A percentile compares a stretch with the other conserved stretches of the same genome.
Evolutionary conservation across 2,329 filamentous ascomycete species (phyloP).

Genomic region (Neonectria ditissima): DNA sequence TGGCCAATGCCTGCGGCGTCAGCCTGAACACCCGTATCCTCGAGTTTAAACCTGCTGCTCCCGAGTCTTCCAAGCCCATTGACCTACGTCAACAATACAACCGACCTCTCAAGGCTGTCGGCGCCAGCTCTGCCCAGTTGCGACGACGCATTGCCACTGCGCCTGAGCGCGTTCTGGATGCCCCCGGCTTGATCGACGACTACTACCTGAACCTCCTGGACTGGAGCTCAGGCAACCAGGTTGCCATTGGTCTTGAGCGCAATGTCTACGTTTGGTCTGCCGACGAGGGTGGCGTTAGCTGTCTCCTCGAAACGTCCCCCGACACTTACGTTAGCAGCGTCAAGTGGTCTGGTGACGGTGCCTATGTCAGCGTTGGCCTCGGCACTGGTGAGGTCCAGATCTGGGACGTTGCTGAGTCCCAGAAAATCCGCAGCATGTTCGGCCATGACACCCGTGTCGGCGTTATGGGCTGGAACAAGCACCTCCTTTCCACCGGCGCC

Average conservation of each 20-base stretch:
- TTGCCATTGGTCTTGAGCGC: conserved; percentile 96
- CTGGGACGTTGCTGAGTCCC: conserved; percentile 96
- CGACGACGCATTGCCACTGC: conserved; percentile 93
- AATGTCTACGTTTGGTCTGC: conserved; percentile 99
- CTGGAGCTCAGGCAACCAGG: conserved; percentile 98
- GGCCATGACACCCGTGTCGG: conserved; percentile 96
- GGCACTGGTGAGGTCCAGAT: conserved; percentile 98
- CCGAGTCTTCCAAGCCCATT: conserved; percentile 97
- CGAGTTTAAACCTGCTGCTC: conserved; percentile 97
- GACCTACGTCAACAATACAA: conserved; percentile 98
- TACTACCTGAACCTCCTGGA: conserved; percentile 99
- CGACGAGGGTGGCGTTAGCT: conserved; percentile 89
- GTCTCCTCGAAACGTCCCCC: conserved; percentile 84
- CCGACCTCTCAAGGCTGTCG: conserved; percentile 86
- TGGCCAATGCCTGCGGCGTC: conserved; percentile 92
- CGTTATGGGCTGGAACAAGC: conserved; percentile 99
- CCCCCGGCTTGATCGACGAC: conserved; percentile 94
- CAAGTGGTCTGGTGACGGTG: conserved; percentile 98
- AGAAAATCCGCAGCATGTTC: conserved; percentile 98
- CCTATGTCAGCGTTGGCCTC: conserved; percentile 94
- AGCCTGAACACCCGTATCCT: conserved; percentile 95
- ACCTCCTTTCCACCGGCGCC: conserved; percentile 93
- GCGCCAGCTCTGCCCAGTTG: conserved; percentile 82
- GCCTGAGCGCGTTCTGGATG: conserved; percentile 95
- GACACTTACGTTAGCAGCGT: conserved; percentile 98